Evolutionary conservation across 768 basidiomycete species (phyloP), one percentile per base, ranked within the genome.

Genomic region (Boletus vermiculosoides): DNA sequence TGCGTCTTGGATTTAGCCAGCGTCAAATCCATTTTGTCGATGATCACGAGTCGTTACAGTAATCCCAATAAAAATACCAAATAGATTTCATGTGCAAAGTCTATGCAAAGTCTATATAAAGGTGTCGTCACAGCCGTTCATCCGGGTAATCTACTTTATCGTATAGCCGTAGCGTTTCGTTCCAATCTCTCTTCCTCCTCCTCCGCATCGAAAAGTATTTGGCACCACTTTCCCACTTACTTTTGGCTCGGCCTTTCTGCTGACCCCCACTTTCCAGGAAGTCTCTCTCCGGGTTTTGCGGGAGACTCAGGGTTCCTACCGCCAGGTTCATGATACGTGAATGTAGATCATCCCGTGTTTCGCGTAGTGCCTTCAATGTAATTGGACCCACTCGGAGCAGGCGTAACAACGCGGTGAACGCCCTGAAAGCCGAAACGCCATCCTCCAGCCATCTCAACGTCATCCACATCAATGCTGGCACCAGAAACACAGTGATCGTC

Each of bases 401-500:
- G 15, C 85, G 81, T 7, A 75, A 61, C 15, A 94, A 79, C 2
- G 86, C 76, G 0, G 77, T 73, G 59, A 87, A 82, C 4, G 93
- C 93, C 42, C 93, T 84, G 66, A 88, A 85, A 5, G 91, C 83
- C 0, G 91, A 82, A 4, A 92, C 78, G 1, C 87, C 85, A 62
- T 94, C 93, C 67, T 95, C 93, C 40, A 90, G 76, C 91, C 92
- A 94, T 50, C 93, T 84, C 57, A 95, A 76, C 18, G 88, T 82
- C 77, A 94, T 85, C 92, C 93, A 95, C 93, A 94, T 93, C 61
- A 87, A 64, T 5, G 79, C 76, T 3, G 92, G 92, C 7, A 92
- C 80, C 30, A 84, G 65, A 50, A 86, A 66, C 28, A 79, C 65
- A 5, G 87, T 87, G 53, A 90, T 65, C 11, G 71, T 66, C 9